Evolutionary conservation across 345 rosid species (phyloP), one percentile per base, ranked within the genome.

Genomic region (Salix udensis): DNA sequence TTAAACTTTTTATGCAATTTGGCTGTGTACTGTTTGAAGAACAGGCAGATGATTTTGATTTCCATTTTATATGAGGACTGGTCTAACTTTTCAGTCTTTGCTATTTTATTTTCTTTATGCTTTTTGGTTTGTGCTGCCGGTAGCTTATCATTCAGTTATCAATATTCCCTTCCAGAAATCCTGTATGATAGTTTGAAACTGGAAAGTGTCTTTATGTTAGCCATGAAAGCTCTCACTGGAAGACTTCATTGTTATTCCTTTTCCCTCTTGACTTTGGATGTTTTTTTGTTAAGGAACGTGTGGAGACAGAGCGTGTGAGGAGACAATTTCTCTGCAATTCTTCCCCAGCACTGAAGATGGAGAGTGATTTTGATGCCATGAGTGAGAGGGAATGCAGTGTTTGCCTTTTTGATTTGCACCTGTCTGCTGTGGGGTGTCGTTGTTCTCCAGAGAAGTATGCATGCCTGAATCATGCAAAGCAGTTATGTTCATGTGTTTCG

Each of bases 361-460:
- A 89, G 70, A 88, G 86, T 79, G 86, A 85, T 82, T 96, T 96
- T 65, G 99, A 94, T 87, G 90, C 97, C 74, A 80, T 91, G 44
- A 86, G 86, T 23, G 98, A 96, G 89, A 91, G 96, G 81, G 99
- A 96, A 82, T 96, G 99, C 81, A 86, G 86, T 73, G 67, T 92
- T 68, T 96, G 99, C 83, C 88, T 88, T 82, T 96, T 94, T 70
- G 97, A 96, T 87, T 82, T 96, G 89, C 99, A 94, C 85, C 88
- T 94, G 28, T 96, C 99, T 71, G 99, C 99, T n/a, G 97, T 87
- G 21, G 98, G 98, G 74, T 96, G 99, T 80, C 89, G 52, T 50
- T 96, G 98, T 82, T 96, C 96, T 67, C 91, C 97, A 10, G 97
- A 96, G 82, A 94, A 80, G 87, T 94, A 89, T 80, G 87, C 91